phyloP scores from a whole-genome alignment of 495 filamentous ascomycete species.

The Hypoxylon fragiforme region DNA sequence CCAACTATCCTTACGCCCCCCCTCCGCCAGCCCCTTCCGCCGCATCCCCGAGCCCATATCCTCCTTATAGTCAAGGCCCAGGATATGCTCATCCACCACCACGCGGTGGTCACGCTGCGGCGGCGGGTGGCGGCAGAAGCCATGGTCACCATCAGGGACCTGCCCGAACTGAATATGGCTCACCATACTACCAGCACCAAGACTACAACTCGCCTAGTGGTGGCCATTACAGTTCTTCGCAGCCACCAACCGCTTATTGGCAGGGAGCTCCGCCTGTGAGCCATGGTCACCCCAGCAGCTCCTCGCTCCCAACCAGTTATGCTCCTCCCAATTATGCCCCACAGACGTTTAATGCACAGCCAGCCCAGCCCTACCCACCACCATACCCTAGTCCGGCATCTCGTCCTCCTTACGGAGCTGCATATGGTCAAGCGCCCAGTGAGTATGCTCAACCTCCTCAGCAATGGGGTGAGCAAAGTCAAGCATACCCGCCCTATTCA shows the following conservation, averaged over 20 bases:
- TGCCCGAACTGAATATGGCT: slow-evolving; percentile 24
- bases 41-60: slow-evolving; percentile 42
- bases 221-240: slow-evolving; percentile 35
- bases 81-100: slow-evolving; percentile 31
- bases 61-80: slow-evolving; percentile 42
- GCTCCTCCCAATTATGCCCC: slow-evolving; percentile 56
- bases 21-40: slow-evolving; percentile 57
- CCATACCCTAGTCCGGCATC: slow-evolving; percentile 38
- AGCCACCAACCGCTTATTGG: slow-evolving; percentile 41
- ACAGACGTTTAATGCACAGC: slow-evolving; percentile 48
- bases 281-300: slow-evolving; percentile 39
- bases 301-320: slow-evolving; percentile 52
- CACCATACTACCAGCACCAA: slow-evolving; percentile 34
- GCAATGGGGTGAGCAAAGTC: slow-evolving; percentile 38
- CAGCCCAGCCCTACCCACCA: slow-evolving; percentile 34
- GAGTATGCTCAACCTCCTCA: slow-evolving; percentile 36
- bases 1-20: slow-evolving; percentile 57
- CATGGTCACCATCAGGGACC: slow-evolving; percentile 36
- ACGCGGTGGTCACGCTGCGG: slow-evolving; percentile 32
- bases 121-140: slow-evolving; percentile 28
- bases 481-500: slow-evolving; percentile 30
- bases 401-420: slow-evolving; percentile 37
- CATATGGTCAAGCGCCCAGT: slow-evolving; percentile 36
- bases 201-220: slow-evolving; percentile 30
- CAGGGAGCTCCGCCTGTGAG: slow-evolving; percentile 39